Evolutionary conservation across 2,329 filamentous ascomycete genomes (phyloP).

Genomic region (Chrysoporthe cubensis): DNA sequence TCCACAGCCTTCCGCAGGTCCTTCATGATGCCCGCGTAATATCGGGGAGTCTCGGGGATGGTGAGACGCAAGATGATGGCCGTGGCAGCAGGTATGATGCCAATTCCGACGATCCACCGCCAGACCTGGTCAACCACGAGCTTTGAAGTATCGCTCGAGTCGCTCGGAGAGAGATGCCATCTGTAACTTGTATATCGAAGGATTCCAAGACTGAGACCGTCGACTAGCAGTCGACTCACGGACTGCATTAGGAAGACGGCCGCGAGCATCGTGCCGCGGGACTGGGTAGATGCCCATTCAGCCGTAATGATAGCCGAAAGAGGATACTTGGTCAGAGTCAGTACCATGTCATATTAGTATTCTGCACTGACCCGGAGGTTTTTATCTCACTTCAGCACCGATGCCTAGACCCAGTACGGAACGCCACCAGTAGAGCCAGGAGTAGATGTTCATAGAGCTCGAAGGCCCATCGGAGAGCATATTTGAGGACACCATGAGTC

Average conservation of each 20-base stretch:
- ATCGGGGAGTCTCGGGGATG: slow-evolving; percentile 54
- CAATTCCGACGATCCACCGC: slow-evolving; percentile 53
- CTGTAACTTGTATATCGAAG: slow-evolving; percentile 19
- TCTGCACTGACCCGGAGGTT: neutral
- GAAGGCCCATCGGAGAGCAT: neutral
- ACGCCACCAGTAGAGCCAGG: slow-evolving; percentile 33
- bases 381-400: slow-evolving; percentile 34
- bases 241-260: slow-evolving; percentile 37
- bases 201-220: slow-evolving; percentile 28
- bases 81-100: slow-evolving; percentile 50
- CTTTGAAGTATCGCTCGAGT: slow-evolving; percentile 23
- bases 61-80: slow-evolving; percentile 51
- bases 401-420: slow-evolving; percentile 36
- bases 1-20: slow-evolving; percentile 29
- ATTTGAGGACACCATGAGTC: slow-evolving; percentile 1
- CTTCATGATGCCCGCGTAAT: slow-evolving; percentile 32
- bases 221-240: slow-evolving; percentile 30
- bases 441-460: slow-evolving; percentile 35
- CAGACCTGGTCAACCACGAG: slow-evolving; percentile 50
- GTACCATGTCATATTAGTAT: neutral
- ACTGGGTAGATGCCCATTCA: slow-evolving; percentile 36
- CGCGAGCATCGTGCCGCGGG: slow-evolving; percentile 35
- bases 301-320: slow-evolving; percentile 37
- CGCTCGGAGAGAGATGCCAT: slow-evolving; percentile 12
- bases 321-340: slow-evolving; percentile 32